These are phyloP conservation scores for Gastrolobium villosum DNA, from an alignment of 306 rosid species.

Conservation along the genomic window DNA sequence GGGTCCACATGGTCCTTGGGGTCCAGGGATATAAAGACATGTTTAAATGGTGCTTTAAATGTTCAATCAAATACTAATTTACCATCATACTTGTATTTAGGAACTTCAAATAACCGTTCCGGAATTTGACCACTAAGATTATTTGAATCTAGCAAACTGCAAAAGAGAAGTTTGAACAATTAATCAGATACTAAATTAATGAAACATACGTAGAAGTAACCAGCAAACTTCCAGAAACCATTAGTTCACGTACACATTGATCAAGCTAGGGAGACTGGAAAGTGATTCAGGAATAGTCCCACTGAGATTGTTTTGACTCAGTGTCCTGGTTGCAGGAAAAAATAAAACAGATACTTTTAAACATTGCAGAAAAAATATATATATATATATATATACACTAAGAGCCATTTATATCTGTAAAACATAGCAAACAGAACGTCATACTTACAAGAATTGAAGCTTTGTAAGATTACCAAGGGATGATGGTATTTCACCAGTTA, in stretches of 20 bases:
- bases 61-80: constrained; percentile 35
- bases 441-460: constrained; percentile 93
- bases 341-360: constrained; percentile 41
- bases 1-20: not conserved
- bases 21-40: constrained; percentile 29
- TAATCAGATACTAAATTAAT: constrained; percentile 50
- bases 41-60: constrained; percentile 15
- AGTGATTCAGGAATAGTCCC: constrained; percentile 90
- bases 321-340: constrained; percentile 69
- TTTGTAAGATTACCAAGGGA: constrained; percentile 79
- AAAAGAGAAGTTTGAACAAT: constrained; percentile 52
- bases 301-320: constrained; percentile 79
- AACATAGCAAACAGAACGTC: constrained; percentile 38
- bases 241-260: constrained; percentile 72
- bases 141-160: constrained; percentile 87
- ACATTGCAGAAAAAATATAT: constrained; percentile 33
- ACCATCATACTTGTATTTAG: constrained; percentile 83
- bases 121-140: constrained; percentile 85
- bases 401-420: constrained; percentile 25
- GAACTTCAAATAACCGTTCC: constrained; percentile 58
- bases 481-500: constrained; percentile 85
- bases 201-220: constrained; percentile 24
- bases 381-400: not conserved
- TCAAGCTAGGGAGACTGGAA: constrained; percentile 67
- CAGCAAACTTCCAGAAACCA: constrained; percentile 43